Percentiles rank a stretch among this genome's conserved stretches.
Evolutionary conservation across 1,284 basidiomycete genomes (phyloP).

Genomic region (Tilletia setariae): DNA sequence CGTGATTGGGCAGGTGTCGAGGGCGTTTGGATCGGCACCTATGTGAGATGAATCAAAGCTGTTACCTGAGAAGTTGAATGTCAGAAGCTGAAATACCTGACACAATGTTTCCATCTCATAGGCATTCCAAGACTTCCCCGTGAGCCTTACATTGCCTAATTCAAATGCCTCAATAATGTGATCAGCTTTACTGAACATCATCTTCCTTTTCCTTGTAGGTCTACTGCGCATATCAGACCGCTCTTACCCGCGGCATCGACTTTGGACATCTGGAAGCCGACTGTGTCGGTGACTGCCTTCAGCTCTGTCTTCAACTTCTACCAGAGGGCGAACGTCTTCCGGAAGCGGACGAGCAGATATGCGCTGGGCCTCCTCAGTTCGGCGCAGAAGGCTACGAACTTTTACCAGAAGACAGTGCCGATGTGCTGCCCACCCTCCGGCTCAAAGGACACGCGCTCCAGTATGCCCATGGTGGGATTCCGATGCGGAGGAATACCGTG

Average conservation of each 20-base stretch:
- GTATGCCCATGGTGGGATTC: background rate
- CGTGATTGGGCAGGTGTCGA: slow-evolving; percentile 4
- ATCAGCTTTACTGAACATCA: background rate
- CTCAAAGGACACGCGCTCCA: background rate
- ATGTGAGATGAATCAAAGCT: too few species aligned
- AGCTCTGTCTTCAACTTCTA: background rate
- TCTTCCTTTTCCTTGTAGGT: background rate
- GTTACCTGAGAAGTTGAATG: too few species aligned
- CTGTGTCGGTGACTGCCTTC: background rate
- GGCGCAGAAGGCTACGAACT: background rate
- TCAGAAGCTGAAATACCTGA: background rate
- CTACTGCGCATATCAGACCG: background rate
- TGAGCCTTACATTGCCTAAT: background rate
- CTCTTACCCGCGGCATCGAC: background rate
- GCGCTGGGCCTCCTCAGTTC: background rate
- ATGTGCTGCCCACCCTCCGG: background rate
- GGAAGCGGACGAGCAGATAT: background rate
- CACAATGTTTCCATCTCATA: background rate
- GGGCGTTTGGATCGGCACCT: slow-evolving; percentile 9
- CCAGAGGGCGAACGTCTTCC: slow-evolving; percentile 1
- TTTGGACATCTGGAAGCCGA: background rate
- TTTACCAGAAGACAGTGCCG: background rate
- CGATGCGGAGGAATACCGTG: background rate
- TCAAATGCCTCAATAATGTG: too few species aligned
- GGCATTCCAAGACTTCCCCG: slow-evolving; percentile 6